Percentiles rank a stretch among this genome's conserved stretches.
Conservation (phyloP, 2,329 filamentous ascomycete genomes). For the Blastomyces gilchristii region DNA sequence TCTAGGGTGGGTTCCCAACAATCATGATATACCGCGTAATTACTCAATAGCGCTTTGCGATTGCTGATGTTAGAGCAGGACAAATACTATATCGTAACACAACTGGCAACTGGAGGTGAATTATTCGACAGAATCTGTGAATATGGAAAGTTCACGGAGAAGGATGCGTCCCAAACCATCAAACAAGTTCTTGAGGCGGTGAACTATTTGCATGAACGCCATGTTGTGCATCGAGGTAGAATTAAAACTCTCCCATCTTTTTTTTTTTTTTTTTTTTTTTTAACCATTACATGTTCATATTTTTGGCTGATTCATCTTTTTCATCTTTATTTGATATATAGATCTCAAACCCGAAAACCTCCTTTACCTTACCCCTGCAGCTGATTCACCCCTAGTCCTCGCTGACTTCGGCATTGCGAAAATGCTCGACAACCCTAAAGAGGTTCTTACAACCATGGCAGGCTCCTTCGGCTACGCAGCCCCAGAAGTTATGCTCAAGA, state of each 20-base stretch:
- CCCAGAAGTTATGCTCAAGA: slow-evolving; percentile 96
- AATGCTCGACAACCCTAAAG: slow-evolving; percentile 82
- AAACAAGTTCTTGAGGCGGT: slow-evolving; percentile 88
- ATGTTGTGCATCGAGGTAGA: slow-evolving; percentile 88
- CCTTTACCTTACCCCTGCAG: slow-evolving; percentile 71
- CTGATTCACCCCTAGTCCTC: slow-evolving; percentile 75
- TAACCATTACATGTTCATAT: neutral
- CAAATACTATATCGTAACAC: slow-evolving; percentile 98
- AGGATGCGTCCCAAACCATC: slow-evolving; percentile 92
- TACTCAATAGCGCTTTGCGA: neutral
- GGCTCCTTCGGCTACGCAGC: slow-evolving; percentile 97
- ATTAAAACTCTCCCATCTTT: neutral
- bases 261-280: neutral
- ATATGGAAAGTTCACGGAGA: slow-evolving; percentile 95
- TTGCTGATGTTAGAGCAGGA: slow-evolving; percentile 48
- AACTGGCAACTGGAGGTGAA: slow-evolving; percentile 90
- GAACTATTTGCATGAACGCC: slow-evolving; percentile 84
- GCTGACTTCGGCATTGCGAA: slow-evolving; percentile 99
- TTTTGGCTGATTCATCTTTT: slow-evolving; percentile 8
- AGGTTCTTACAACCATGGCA: slow-evolving; percentile 95
- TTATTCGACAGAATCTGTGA: slow-evolving; percentile 97
- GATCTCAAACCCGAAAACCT: slow-evolving; percentile 98
- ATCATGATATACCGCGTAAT: no score
- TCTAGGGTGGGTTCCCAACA: slow-evolving; percentile 59
- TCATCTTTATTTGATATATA: slow-evolving; percentile 29